These are phyloP conservation scores for Pinus tabuliformis DNA, from an alignment of 75 land plant species.

Conservation along the genomic window DNA sequence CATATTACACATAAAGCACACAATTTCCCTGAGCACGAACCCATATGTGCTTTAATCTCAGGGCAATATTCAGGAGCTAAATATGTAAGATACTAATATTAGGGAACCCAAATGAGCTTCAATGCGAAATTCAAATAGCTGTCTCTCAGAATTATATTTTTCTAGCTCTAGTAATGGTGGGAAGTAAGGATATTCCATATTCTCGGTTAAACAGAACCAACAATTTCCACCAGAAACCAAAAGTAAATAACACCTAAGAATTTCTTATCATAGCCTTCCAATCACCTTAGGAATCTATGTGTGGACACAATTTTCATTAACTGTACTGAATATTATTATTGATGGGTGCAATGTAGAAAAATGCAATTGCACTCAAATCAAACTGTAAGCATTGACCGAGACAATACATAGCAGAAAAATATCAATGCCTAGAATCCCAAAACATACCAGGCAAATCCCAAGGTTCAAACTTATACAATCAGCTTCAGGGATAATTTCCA, in stretches of 20 bases:
- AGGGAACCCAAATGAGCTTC: too few relatives aligned
- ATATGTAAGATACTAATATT: too few relatives aligned
- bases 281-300: too few relatives aligned
- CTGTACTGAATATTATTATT: background rate
- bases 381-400: background rate
- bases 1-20: too few relatives aligned
- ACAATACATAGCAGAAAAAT: background rate
- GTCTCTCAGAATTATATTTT: too few relatives aligned
- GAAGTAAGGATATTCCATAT: too few relatives aligned
- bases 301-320: background rate
- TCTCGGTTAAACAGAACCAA: too few relatives aligned
- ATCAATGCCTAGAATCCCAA: background rate
- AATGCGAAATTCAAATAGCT: too few relatives aligned
- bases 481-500: slow-evolving; percentile 61
- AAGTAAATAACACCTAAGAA: background rate
- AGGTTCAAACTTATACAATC: slow-evolving; percentile 83
- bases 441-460: slow-evolving; percentile 74
- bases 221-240: background rate
- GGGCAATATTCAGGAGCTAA: too few relatives aligned
- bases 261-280: background rate
- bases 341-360: background rate
- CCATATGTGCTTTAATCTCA: too few relatives aligned
- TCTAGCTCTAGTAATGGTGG: too few relatives aligned
- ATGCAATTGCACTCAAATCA: background rate
- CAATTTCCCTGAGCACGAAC: too few relatives aligned